phyloP scores from a whole-genome alignment of 2,329 filamentous ascomycete genomes.

The Botrytis fabae region DNA sequence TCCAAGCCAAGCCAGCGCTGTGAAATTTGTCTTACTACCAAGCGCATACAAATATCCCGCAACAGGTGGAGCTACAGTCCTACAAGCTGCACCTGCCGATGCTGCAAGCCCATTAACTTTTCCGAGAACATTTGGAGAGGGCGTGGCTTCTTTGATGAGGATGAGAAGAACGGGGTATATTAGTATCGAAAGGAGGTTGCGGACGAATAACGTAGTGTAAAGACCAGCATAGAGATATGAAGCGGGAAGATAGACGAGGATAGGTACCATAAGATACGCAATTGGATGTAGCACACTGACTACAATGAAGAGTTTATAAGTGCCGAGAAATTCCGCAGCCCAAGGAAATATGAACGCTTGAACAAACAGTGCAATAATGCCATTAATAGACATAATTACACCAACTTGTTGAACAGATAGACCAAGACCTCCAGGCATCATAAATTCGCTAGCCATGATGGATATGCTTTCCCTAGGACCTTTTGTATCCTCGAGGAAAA shows the following conservation, averaged over 20 bases:
- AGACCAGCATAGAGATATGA: conserved; percentile 56
- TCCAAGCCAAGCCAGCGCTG: conserved; percentile 64
- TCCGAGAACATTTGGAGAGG: conserved; percentile 56
- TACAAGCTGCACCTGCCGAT: conserved; percentile 63
- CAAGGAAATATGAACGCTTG: conserved; percentile 63
- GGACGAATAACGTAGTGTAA: conserved; percentile 49
- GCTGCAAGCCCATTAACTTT: conserved; percentile 67
- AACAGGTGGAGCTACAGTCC: conserved; percentile 66
- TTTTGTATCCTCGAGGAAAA: conserved; percentile 83
- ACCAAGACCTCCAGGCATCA: conserved; percentile 62
- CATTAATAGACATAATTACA: conserved; percentile 60
- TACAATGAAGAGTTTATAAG: conserved; percentile 57
- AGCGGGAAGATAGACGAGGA: conserved; percentile 55
- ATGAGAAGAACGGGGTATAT: conserved; percentile 66
- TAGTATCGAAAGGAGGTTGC: conserved; percentile 62
- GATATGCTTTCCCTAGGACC: conserved; percentile 37
- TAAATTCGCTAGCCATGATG: conserved; percentile 33
- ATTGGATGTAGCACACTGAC: conserved; percentile 62
- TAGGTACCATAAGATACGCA: conserved; percentile 60
- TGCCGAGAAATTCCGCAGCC: conserved; percentile 57
- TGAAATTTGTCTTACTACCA: conserved; percentile 59
- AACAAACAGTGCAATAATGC: conserved; percentile 58
- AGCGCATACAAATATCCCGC: conserved; percentile 63
- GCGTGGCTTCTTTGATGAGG: conserved; percentile 66
- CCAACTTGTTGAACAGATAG: conserved; percentile 63